A percentile compares a stretch with the other conserved stretches of the same genome.
phyloP scores from a whole-genome alignment of 2,329 filamentous ascomycete species.

The Ceratocystiopsis sp. region DNA sequence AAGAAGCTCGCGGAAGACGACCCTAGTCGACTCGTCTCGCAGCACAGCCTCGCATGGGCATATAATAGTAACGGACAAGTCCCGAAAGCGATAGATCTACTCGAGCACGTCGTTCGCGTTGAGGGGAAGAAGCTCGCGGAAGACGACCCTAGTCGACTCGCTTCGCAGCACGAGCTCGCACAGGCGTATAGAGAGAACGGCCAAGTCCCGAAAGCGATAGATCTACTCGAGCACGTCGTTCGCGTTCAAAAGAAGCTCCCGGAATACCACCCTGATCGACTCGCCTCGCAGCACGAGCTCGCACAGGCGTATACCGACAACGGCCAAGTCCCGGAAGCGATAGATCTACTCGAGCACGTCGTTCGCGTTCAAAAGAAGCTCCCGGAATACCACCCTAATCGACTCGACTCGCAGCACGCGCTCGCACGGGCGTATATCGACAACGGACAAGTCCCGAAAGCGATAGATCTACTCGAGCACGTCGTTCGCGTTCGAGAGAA shows the following conservation, averaged over 20 bases:
- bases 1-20: slow-evolving; percentile 1
- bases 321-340: slow-evolving; percentile 11
- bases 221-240: not conserved
- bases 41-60: not conserved
- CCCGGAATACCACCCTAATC: no score
- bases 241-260: slow-evolving; percentile 1
- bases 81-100: slow-evolving; percentile 7
- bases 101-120: no score
- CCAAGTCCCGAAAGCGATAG: slow-evolving; percentile 11
- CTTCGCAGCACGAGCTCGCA: slow-evolving; percentile 10
- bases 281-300: not conserved
- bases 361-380: slow-evolving; percentile 1
- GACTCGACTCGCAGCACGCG: not conserved
- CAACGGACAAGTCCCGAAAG: slow-evolving; percentile 10
- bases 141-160: not conserved
- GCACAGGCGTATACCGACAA: slow-evolving; percentile 7
- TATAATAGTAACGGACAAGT: slow-evolving; percentile 11
- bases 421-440: slow-evolving; percentile 6
- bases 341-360: slow-evolving; percentile 1
- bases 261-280: not conserved
- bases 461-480: slow-evolving; percentile 4
- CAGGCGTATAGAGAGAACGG: slow-evolving; percentile 7
- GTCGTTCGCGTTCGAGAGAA: slow-evolving; percentile 1
- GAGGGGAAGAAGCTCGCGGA: no score
- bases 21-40: not conserved